phyloP scores from a whole-genome alignment of 108 stramenopile genomes.

The Cyclotella cryptica region DNA sequence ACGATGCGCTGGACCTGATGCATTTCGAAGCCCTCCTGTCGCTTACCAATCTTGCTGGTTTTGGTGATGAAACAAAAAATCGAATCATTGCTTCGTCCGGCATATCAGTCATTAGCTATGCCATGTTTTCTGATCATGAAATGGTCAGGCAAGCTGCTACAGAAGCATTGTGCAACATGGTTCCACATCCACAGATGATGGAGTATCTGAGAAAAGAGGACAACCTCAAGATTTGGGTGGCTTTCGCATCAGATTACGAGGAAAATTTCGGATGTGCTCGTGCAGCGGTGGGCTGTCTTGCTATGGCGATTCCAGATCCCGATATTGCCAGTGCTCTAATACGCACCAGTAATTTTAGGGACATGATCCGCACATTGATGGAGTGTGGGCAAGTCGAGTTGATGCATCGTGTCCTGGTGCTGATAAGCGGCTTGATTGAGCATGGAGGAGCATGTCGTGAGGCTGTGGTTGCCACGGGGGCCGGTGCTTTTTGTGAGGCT shows the following conservation, averaged over 20 bases:
- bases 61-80: constrained; percentile 89
- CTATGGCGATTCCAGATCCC: constrained; percentile 81
- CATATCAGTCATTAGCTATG: constrained; percentile 76
- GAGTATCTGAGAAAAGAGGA: constrained; percentile 74
- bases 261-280: constrained; percentile 78
- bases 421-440: constrained; percentile 68
- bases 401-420: constrained; percentile 81
- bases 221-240: constrained; percentile 90
- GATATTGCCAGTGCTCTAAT: constrained; percentile 65
- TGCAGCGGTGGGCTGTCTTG: constrained; percentile 89
- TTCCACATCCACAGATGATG: constrained; percentile 81
- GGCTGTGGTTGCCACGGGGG: constrained; percentile 59
- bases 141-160: constrained; percentile 96
- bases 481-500: constrained; percentile 76
- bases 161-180: constrained; percentile 94
- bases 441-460: constrained; percentile 65
- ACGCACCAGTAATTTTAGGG: constrained; percentile 55
- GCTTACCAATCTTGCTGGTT: constrained; percentile 92
- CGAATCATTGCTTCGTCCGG: constrained; percentile 88
- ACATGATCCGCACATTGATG: constrained; percentile 61
- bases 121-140: constrained; percentile 95
- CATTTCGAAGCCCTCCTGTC: constrained; percentile 95
- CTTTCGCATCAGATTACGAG: constrained; percentile 84
- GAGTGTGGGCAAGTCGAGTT: constrained; percentile 84
- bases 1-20: constrained; percentile 88